Base-by-base conservation (phyloP, 2,329 filamentous ascomycete species). In the Trichoderma lentiforme region DNA sequence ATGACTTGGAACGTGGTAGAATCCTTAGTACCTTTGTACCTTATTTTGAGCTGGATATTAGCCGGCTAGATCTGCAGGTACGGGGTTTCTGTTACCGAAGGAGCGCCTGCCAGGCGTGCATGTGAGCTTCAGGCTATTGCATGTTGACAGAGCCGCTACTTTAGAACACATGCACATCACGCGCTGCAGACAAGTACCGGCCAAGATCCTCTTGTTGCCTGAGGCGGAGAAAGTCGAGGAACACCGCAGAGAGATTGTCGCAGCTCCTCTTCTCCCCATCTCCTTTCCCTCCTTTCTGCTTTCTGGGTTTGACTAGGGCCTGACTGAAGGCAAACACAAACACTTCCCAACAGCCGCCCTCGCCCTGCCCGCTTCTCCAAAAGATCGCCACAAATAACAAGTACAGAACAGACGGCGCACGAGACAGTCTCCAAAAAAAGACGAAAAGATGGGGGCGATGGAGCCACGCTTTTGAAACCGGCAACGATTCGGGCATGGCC, bases 401-500 rank as follows among this genome's bases (percentile, higher is more conserved):
- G 24, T 3, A n/a, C 30, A 36, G 21, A 39, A 57, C 18, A 34
- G 36, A 56, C 30, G 47, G n/a, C 34, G 47, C 30, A 67, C 30
- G 39, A 43, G 56, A 69, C 34, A 21, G 65, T 26, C 56, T 58
- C 66, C 56, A 24, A 21, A 70, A 61, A 60, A 53, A 39, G 36
- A 69, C 7, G 34, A 36, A 62, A 70, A 62, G 56, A 69, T 69
- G 66, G 66, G 56, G 66, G 56, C 36, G 30, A 69, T 61, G 66
- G 66, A 69, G 56, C 66, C 66, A 14, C n/a, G 53, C 56, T 61
- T 18, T 63, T 58, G 69, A 71, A 71, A 71, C 69, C 51, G 61
- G 56, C 65, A 36, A 36, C 69, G 28, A 60, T 65, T 71, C 69
- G 69, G 69, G 69, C 69, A 71, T 70, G 67, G 67, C 67, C 67